Conservation (phyloP, 352 stramenopile species). For the Phytophthora pseudosyringae region DNA sequence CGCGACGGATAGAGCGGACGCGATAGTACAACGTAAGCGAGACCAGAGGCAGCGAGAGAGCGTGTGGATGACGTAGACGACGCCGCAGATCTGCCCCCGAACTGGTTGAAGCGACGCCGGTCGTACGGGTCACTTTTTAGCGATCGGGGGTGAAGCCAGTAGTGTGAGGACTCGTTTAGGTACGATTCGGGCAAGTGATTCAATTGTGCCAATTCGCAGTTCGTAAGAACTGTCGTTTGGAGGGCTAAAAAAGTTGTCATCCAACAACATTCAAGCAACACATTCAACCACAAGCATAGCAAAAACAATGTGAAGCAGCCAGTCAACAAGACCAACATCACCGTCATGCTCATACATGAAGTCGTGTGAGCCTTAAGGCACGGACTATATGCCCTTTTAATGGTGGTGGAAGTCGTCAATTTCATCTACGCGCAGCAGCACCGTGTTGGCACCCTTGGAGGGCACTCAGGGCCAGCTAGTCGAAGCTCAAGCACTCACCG, state of each 20-base stretch:
- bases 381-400: too few species aligned
- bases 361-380: too few species aligned
- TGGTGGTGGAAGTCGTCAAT: too few species aligned
- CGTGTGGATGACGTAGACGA: not conserved
- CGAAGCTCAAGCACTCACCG: slow-evolving; percentile 99
- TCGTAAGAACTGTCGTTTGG: too few species aligned
- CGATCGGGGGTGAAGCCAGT: not conserved
- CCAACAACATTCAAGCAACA: too few species aligned
- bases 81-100: slow-evolving; percentile 3
- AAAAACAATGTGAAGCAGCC: too few species aligned
- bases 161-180: slow-evolving; percentile 3
- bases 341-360: too few species aligned
- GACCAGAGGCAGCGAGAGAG: not conserved
- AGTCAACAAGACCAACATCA: too few species aligned
- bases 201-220: too few species aligned
- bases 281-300: too few species aligned
- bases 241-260: too few species aligned
- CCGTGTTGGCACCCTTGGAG: slow-evolving; percentile 98
- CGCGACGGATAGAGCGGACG: slow-evolving; percentile 6
- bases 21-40: not conserved
- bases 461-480: slow-evolving; percentile 97
- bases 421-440: slow-evolving; percentile 99
- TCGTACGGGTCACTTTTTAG: not conserved
- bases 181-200: not conserved
- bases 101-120: slow-evolving; percentile 30